These are phyloP conservation scores for Fonsecaea multimorphosa DNA, from an alignment of 2,329 filamentous ascomycete genomes.

Conservation along the genomic window DNA sequence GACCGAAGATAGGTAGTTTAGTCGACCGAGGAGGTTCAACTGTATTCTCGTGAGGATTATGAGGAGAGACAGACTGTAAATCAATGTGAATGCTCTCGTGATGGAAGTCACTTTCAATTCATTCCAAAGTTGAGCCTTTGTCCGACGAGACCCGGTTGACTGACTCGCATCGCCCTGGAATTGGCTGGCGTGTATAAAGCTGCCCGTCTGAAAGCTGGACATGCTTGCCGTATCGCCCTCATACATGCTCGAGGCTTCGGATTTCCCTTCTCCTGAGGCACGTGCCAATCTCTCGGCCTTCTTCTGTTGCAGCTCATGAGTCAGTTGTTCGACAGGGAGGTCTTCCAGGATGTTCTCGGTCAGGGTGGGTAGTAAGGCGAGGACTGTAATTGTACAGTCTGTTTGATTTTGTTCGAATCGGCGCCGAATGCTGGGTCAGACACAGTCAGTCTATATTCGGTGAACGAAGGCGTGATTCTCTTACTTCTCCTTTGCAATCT, in stretches of 20 bases:
- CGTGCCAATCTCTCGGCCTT: conserved; percentile 68
- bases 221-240: conserved; percentile 85
- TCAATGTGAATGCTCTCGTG: conserved; percentile 84
- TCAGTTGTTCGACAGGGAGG: conserved; percentile 89
- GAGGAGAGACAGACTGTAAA: conserved; percentile 88
- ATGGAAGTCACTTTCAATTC: conserved; percentile 94
- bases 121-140: conserved; percentile 94
- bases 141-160: conserved; percentile 63
- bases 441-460: conserved; percentile 20
- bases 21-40: conserved; percentile 91
- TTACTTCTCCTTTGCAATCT: conserved; percentile 96
- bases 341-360: conserved; percentile 86
- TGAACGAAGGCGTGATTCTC: conserved; percentile 40
- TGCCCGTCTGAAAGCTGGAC: conserved; percentile 77
- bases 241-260: conserved; percentile 69
- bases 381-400: conserved; percentile 96
- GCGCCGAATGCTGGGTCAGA: conserved; percentile 74
- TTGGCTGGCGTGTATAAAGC: conserved; percentile 83
- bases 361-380: conserved; percentile 91
- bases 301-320: conserved; percentile 91
- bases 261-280: conserved; percentile 61
- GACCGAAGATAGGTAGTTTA: conserved; percentile 95
- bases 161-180: conserved; percentile 57
- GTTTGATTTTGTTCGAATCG: conserved; percentile 99
- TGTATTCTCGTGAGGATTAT: conserved; percentile 93